Evolutionary conservation across 2,329 filamentous ascomycete genomes (phyloP).

Genomic region (Plectosphaerella cucumerina): DNA sequence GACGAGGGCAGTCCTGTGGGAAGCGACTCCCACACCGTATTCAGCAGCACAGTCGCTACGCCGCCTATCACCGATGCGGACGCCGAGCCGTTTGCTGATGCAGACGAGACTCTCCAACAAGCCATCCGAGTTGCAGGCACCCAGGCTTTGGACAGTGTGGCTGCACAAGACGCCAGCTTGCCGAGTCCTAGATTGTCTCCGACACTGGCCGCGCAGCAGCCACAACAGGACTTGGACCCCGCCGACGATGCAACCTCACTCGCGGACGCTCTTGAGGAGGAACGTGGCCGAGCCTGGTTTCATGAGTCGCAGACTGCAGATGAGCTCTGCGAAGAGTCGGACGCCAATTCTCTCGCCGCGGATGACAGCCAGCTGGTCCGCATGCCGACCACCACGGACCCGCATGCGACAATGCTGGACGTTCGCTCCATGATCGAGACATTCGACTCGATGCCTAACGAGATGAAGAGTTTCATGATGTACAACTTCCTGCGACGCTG

Average conservation of each 20-base stretch:
- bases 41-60: conserved; percentile 63
- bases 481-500: conserved; percentile 90
- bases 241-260: conserved; percentile 35
- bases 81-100: conserved; percentile 53
- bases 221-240: conserved; percentile 36
- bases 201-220: conserved; percentile 65
- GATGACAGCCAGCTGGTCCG: conserved; percentile 3
- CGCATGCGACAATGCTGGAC: conserved; percentile 58
- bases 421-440: conserved; percentile 83
- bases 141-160: conserved; percentile 62
- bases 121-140: conserved; percentile 41
- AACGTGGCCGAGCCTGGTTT: conserved; percentile 21
- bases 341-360: conserved; percentile 5
- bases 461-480: conserved; percentile 95
- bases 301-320: conserved; percentile 38
- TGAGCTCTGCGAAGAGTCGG: conserved; percentile 26
- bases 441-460: conserved; percentile 85
- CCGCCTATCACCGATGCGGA: conserved; percentile 74
- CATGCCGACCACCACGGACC: conserved; percentile 12
- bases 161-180: conserved; percentile 82
- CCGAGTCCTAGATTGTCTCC: conserved; percentile 94
- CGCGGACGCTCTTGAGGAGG: conserved; percentile 15
- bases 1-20: conserved; percentile 48
- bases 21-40: conserved; percentile 55
- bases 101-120: conserved; percentile 44